Evolutionary conservation across 257 asterid genomes (phyloP).

Genomic region (Osmanthus fragrans): DNA sequence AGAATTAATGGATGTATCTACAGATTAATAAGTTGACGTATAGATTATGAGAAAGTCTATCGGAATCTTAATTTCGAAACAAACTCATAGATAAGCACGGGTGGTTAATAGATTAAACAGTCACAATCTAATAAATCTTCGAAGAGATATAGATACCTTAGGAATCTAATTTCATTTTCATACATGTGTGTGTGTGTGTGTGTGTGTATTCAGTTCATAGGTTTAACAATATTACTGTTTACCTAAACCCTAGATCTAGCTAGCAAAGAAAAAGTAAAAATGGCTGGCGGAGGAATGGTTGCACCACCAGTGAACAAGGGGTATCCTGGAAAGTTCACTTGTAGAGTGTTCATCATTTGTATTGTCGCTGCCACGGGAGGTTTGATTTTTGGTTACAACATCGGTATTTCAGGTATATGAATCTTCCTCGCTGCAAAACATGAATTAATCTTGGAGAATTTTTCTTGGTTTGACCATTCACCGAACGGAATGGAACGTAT

Average conservation of each 20-base stretch:
- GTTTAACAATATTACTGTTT: neutral
- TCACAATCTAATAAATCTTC: neutral
- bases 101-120: neutral
- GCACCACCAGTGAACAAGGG: neutral
- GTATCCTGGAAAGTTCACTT: constrained; percentile 24
- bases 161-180: neutral
- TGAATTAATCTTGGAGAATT: no score
- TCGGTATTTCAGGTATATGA: constrained; percentile 40
- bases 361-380: constrained; percentile 30
- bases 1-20: no score
- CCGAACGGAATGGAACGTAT: no score
- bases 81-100: neutral
- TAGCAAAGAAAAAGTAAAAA: neutral
- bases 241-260: neutral
- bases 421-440: neutral
- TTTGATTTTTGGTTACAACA: constrained; percentile 40
- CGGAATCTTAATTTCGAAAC: no score
- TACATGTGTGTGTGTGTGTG: no score
- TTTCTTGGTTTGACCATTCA: no score
- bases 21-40: no score
- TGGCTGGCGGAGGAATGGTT: constrained; percentile 12
- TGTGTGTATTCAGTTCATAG: neutral
- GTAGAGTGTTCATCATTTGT: constrained; percentile 2
- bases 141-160: neutral
- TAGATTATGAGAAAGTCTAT: no score